These are phyloP conservation scores for Coemansia sp. DNA, from an alignment of 192 early-diverging fungal genomes.

Conservation along the genomic window DNA sequence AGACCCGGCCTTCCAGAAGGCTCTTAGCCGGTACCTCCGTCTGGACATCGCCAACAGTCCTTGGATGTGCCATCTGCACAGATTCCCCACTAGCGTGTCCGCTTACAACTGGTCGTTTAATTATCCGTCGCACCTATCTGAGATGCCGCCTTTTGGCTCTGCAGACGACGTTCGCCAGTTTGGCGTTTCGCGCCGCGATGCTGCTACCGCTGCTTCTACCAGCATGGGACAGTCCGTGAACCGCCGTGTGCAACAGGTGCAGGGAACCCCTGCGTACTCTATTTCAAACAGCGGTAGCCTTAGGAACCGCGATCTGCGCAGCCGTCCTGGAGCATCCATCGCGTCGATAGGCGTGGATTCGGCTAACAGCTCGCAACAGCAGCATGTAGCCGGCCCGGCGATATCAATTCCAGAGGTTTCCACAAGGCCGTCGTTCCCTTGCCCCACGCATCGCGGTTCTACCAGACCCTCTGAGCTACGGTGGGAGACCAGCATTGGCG, in stretches of 20 bases:
- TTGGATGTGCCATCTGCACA: slow-evolving; percentile 41
- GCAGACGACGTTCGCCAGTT: not conserved
- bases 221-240: slow-evolving; percentile 9
- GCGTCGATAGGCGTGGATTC: slow-evolving; percentile 2
- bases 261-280: slow-evolving; percentile 13
- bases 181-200: not conserved
- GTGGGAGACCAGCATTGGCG: not conserved
- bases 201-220: not conserved
- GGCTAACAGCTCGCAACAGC: slow-evolving; percentile 8
- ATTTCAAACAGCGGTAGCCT: slow-evolving; percentile 6
- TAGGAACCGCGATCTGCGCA: slow-evolving; percentile 15
- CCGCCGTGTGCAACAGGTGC: slow-evolving; percentile 20
- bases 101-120: slow-evolving; percentile 31
- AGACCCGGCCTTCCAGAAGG: slow-evolving; percentile 52
- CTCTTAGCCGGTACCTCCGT: slow-evolving; percentile 34
- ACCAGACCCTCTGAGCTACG: not conserved
- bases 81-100: slow-evolving; percentile 5
- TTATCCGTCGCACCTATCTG: not conserved
- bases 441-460: not conserved
- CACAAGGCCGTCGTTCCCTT: not conserved
- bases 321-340: slow-evolving; percentile 30
- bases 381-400: not conserved
- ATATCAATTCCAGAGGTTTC: slow-evolving; percentile 11
- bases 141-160: not conserved
- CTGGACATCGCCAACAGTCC: slow-evolving; percentile 37